Percentiles rank a stretch among this genome's conserved stretches.
These are phyloP conservation scores for Apiospora malaysiana DNA, from an alignment of 2,329 filamentous ascomycete genomes.

Conservation along the genomic window DNA sequence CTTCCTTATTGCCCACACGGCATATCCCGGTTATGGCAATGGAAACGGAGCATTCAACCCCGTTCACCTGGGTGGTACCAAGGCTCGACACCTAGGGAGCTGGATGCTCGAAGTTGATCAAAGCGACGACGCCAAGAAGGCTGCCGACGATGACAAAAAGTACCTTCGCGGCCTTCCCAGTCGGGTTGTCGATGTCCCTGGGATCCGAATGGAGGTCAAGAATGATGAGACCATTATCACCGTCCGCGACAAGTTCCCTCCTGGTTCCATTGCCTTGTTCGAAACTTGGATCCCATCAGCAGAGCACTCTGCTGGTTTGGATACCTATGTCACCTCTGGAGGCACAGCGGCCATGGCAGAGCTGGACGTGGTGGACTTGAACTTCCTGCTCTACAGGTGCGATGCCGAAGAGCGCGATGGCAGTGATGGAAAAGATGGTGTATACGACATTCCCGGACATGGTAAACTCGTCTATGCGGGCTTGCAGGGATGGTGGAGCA, in stretches of 20 bases:
- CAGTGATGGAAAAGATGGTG: slow-evolving; percentile 81
- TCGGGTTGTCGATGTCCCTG: slow-evolving; percentile 74
- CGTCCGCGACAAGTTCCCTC: slow-evolving; percentile 83
- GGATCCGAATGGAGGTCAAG: slow-evolving; percentile 74
- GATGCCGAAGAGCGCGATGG: slow-evolving; percentile 85
- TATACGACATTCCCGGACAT: slow-evolving; percentile 83
- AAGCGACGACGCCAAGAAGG: slow-evolving; percentile 70
- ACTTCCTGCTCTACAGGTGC: slow-evolving; percentile 89
- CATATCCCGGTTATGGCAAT: slow-evolving; percentile 88
- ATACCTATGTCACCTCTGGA: slow-evolving; percentile 84
- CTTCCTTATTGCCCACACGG: slow-evolving; percentile 94
- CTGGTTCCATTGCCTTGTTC: slow-evolving; percentile 92
- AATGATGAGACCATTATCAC: slow-evolving; percentile 79
- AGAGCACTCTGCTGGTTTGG: slow-evolving; percentile 82
- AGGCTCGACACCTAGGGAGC: slow-evolving; percentile 83
- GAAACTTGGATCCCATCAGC: slow-evolving; percentile 94
- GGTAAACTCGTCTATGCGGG: slow-evolving; percentile 92
- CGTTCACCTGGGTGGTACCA: slow-evolving; percentile 82
- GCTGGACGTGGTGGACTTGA: slow-evolving; percentile 81
- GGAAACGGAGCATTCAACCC: slow-evolving; percentile 82
- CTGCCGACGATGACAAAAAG: slow-evolving; percentile 70
- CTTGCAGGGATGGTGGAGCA: slow-evolving; percentile 98
- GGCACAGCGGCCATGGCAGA: slow-evolving; percentile 79
- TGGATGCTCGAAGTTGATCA: slow-evolving; percentile 92
- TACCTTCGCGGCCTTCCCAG: slow-evolving; percentile 84